Evolutionary conservation across 768 basidiomycete genomes (phyloP), one percentile per base, ranked within the genome.

Genomic region (Lentinula lateritia): DNA sequence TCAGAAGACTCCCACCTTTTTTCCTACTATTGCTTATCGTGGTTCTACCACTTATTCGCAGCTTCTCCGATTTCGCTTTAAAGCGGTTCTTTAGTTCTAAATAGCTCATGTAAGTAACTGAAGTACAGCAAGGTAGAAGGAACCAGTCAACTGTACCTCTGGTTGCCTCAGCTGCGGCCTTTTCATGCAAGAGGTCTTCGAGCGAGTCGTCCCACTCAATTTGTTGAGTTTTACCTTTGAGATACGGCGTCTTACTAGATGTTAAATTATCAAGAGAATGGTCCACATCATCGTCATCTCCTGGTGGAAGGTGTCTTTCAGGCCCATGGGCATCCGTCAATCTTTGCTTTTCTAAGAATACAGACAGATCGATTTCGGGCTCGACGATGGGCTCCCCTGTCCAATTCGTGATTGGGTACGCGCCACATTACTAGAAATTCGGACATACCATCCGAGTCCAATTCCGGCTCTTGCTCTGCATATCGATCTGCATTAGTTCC

Each of bases 401-500:
- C 20, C 20, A 13, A 41, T 52, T 34, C 34, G 8, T 20, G 4
- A 16, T 16, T 45, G 43, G n/a, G 15, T 45, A 45, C 43, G 18
- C 16, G 18, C 16, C 43, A n/a, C 43, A n/a, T 45, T n/a, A 58
- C 41, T 4, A 42, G 6, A 55, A 9, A 50, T 35, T 15, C 16
- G 32, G 10, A 23, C 41, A 13, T 66, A 88, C 90, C 90, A 70
- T 91, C 88, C 1, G 87, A 86, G 67, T 82, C 86, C 28, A 90
- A 73, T 65, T 88, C 85, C 2, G 84, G 85, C 61, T 85, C 87
- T 18, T 82, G 81, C 72, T 92, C 90, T 15, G 68, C 78, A 68
- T 93, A 93, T 56, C 90, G 78, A 76, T 92, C 89, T 0, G 78
- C 85, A 68, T 93, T 93, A 4, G 87, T 80, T 3, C 78, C 85